Conservation (phyloP, 2,329 filamentous ascomycete genomes). For the Lasiodiplodia theobromae region DNA sequence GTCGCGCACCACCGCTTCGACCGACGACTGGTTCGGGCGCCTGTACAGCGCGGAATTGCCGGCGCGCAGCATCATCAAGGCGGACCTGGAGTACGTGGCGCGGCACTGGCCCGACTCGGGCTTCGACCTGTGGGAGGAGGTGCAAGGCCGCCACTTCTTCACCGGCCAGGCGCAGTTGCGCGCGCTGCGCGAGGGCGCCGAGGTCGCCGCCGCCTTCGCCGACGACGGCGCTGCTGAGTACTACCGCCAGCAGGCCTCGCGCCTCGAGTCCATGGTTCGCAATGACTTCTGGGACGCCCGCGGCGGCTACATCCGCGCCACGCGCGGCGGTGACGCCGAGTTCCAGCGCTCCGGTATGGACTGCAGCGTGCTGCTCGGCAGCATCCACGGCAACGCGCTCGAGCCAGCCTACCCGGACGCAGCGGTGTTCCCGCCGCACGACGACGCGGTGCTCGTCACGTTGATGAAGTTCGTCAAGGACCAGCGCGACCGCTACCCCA, state of each 20-base stretch:
- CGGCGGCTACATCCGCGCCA: conserved; percentile 48
- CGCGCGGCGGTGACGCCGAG: conserved; percentile 51
- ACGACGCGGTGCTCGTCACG: conserved; percentile 47
- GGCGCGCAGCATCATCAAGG: conserved; percentile 51
- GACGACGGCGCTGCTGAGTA: conserved; percentile 48
- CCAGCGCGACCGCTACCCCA: conserved; percentile 47
- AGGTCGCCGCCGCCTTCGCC: conserved; percentile 43
- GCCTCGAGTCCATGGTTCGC: conserved; percentile 42
- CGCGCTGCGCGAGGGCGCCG: conserved; percentile 45
- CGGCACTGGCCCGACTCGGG: conserved; percentile 51
- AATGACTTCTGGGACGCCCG: conserved; percentile 47
- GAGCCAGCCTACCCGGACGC: conserved; percentile 59
- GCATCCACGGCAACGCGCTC: conserved; percentile 46
- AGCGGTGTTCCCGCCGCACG: conserved; percentile 43
- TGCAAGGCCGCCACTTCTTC: conserved; percentile 53
- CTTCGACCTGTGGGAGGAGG: conserved; percentile 57
- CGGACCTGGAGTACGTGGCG: conserved; percentile 54
- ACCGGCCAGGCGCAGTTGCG: conserved; percentile 48
- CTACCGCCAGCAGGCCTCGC: conserved; percentile 47
- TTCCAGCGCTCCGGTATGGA: conserved; percentile 44
- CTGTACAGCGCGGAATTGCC: conserved; percentile 49
- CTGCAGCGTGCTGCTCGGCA: conserved; percentile 48
- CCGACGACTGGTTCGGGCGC: conserved; percentile 41
- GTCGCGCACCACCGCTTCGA: conserved; percentile 68
- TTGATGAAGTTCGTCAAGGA: conserved; percentile 45